These are phyloP conservation scores for Quercus robur DNA, from an alignment of 306 rosid genomes.

Conservation along the genomic window DNA sequence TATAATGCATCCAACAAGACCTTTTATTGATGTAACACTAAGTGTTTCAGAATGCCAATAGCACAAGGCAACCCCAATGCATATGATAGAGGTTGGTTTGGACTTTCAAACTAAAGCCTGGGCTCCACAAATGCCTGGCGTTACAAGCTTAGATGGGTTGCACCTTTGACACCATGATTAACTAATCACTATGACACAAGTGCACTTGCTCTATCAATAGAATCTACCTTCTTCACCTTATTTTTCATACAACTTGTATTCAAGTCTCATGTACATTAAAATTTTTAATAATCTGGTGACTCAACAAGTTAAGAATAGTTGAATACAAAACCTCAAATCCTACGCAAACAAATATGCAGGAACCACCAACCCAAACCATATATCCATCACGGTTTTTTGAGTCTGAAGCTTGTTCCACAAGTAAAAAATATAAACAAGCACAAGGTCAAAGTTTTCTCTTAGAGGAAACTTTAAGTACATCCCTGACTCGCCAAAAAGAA, in stretches of 20 bases:
- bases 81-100: background rate
- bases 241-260: background rate
- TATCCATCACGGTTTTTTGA: background rate
- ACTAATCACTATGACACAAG: background rate
- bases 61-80: background rate
- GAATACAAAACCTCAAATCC: background rate
- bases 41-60: background rate
- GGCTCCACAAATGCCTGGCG: background rate
- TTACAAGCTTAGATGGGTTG: background rate
- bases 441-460: background rate
- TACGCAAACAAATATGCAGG: background rate
- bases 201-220: background rate
- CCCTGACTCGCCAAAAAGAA: background rate
- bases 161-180: background rate
- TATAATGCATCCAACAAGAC: background rate
- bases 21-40: background rate
- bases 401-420: background rate
- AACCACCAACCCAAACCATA: background rate
- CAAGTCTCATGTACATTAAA: background rate
- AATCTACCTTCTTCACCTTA: background rate
- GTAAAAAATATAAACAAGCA: background rate
- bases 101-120: background rate
- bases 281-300: background rate
- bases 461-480: background rate
- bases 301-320: background rate